Percentiles rank a stretch among this genome's conserved stretches.
Conservation (phyloP, 768 basidiomycete species). For the Guyanaporus albipodus region DNA sequence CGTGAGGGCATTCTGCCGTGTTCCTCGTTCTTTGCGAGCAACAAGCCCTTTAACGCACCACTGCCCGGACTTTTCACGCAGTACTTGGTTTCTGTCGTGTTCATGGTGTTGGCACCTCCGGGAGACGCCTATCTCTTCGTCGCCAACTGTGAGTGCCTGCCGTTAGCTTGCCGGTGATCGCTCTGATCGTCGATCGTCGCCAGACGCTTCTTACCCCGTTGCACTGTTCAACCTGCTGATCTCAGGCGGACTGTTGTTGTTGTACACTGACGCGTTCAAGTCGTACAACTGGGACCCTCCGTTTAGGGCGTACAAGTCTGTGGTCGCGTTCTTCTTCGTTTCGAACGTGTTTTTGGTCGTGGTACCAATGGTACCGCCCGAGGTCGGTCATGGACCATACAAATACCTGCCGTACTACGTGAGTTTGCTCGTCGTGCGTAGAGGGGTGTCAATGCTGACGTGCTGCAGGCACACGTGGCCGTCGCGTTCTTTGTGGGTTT, state of each 20-base stretch:
- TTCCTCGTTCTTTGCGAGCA: conserved; percentile 65
- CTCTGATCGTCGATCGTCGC: not conserved
- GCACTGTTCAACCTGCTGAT: conserved; percentile 57
- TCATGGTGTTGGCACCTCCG: conserved; percentile 55
- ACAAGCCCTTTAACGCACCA: conserved; percentile 67
- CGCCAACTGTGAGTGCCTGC: conserved; percentile 48
- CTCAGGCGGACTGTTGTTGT: conserved; percentile 58
- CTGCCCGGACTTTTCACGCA: conserved; percentile 59
- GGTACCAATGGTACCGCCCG: conserved; percentile 62
- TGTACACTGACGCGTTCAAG: conserved; percentile 45
- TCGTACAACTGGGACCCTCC: conserved; percentile 60
- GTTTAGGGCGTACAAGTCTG: conserved; percentile 49
- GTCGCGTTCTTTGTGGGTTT: conserved; percentile 44
- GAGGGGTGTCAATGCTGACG: not conserved
- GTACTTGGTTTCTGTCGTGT: conserved; percentile 53
- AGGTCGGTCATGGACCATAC: conserved; percentile 48
- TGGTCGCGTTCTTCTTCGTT: conserved; percentile 53
- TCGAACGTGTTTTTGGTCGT: conserved; percentile 64
- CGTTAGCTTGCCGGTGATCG: not conserved
- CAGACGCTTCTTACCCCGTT: conserved; percentile 57
- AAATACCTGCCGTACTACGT: conserved; percentile 67
- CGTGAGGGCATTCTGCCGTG: conserved; percentile 67
- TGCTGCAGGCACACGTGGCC: conserved; percentile 46
- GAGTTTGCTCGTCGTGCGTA: conserved; percentile 20
- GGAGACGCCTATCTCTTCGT: conserved; percentile 76